phyloP scores from a whole-genome alignment of 148 eudicot species.

The Linanthus parryae region DNA sequence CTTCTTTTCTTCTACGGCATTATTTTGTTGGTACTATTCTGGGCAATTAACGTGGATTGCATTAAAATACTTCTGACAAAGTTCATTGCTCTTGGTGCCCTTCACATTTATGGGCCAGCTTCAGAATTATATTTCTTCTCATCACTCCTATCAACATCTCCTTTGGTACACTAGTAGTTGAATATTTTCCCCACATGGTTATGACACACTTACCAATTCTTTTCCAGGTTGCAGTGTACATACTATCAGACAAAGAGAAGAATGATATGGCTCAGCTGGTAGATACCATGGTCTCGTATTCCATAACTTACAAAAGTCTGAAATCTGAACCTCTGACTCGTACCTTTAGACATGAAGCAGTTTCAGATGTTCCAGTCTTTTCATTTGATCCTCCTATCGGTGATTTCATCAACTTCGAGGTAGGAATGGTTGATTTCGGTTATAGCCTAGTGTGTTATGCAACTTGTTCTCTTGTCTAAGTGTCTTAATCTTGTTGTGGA shows the following conservation, averaged over 20 bases:
- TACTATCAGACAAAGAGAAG: constrained; percentile 76
- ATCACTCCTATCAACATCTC: too few relatives aligned
- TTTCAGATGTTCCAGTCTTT: constrained; percentile 43
- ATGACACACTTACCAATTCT: too few relatives aligned
- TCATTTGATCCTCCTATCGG: constrained; percentile 78
- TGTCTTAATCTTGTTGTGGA: constrained; percentile 10
- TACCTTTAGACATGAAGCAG: constrained; percentile 32
- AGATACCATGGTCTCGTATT: constrained; percentile 72
- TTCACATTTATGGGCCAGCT: too few relatives aligned
- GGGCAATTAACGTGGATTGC: too few relatives aligned
- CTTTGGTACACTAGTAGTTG: too few relatives aligned
- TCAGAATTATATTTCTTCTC: too few relatives aligned
- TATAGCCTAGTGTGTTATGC: neutral
- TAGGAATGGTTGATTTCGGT: constrained; percentile 20
- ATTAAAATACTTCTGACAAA: too few relatives aligned
- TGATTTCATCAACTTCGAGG: constrained; percentile 64
- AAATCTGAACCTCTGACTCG: constrained; percentile 42
- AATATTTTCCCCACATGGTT: too few relatives aligned
- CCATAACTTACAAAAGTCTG: constrained; percentile 56
- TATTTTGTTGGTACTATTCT: too few relatives aligned
- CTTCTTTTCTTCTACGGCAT: too few relatives aligned
- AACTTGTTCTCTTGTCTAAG: constrained; percentile 12
- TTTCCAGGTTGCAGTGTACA: constrained; percentile 76
- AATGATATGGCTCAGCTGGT: constrained; percentile 56
- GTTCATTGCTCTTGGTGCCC: too few relatives aligned